These are phyloP conservation scores for Centella asiatica DNA, from an alignment of 129 eudicot species.

Conservation along the genomic window DNA sequence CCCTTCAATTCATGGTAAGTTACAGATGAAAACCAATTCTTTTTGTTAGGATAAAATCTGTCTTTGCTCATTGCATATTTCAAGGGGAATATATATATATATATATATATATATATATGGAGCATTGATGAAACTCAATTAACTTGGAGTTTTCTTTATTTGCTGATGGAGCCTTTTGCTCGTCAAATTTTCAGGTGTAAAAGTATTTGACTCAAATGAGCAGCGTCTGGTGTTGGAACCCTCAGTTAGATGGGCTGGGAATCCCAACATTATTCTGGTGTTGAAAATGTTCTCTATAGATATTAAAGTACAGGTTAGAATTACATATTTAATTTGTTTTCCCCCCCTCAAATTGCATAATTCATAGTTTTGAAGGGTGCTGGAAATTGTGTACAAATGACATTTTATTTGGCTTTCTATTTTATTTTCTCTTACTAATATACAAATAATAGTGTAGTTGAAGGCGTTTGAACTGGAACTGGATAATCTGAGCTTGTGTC, in stretches of 20 bases:
- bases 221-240: slow-evolving; percentile 55
- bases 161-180: background rate
- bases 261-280: slow-evolving; percentile 40
- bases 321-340: background rate
- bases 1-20: slow-evolving; percentile 64
- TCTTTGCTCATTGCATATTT: no score
- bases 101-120: no score
- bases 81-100: no score
- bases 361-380: background rate
- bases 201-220: slow-evolving; percentile 52
- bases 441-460: background rate
- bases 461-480: background rate
- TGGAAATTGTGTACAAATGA: background rate
- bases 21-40: background rate
- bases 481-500: background rate
- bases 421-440: no score
- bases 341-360: no score
- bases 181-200: slow-evolving; percentile 39
- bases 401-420: no score
- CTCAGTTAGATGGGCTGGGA: slow-evolving; percentile 61
- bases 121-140: background rate
- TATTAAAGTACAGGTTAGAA: slow-evolving; percentile 49
- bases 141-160: background rate
- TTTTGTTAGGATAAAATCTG: background rate
- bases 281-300: slow-evolving; percentile 35